Conservation (phyloP, 805 yeast species). For the Cyberlindnera maclurae region DNA sequence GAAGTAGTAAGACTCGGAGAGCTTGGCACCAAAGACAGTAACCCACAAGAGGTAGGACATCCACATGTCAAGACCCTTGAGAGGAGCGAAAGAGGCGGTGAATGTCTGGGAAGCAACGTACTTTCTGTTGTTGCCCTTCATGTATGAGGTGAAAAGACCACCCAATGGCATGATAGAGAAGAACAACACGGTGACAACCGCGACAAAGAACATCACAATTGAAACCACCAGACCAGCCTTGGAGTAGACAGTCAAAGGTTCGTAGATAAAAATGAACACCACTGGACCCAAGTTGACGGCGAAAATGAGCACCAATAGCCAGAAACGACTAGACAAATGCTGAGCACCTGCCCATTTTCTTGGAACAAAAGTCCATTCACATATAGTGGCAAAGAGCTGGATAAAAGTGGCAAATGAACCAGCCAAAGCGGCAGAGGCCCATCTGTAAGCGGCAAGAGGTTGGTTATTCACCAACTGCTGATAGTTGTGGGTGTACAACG, state of each 20-base stretch:
- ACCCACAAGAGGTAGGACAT: constrained; percentile 91
- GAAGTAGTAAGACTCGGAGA: constrained; percentile 86
- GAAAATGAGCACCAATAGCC: constrained; percentile 63
- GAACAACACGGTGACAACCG: constrained; percentile 75
- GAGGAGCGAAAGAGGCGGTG: constrained; percentile 82
- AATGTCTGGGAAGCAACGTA: constrained; percentile 93
- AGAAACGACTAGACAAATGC: constrained; percentile 81
- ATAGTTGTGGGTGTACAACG: constrained; percentile 82
- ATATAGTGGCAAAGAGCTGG: constrained; percentile 80
- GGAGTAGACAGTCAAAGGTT: constrained; percentile 59
- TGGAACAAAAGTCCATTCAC: constrained; percentile 96
- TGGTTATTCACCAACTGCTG: constrained; percentile 74
- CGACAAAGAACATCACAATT: constrained; percentile 83
- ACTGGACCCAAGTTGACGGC: constrained; percentile 77
- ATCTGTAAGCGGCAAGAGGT: constrained; percentile 84
- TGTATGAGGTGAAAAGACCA: constrained; percentile 88
- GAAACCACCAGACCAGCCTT: constrained; percentile 71
- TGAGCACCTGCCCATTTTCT: constrained; percentile 99
- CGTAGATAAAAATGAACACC: constrained; percentile 77
- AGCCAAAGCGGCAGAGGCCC: constrained; percentile 92
- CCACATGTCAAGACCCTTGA: constrained; percentile 90
- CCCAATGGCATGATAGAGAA: constrained; percentile 95
- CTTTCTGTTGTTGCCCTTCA: constrained; percentile 79
- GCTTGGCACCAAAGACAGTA: constrained; percentile 83
- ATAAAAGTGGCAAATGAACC: constrained; percentile 80